Percentiles rank a stretch among this genome's conserved stretches.
phyloP scores from a whole-genome alignment of 2,329 filamentous ascomycete genomes.

The Cercospora zeae-maydis region DNA sequence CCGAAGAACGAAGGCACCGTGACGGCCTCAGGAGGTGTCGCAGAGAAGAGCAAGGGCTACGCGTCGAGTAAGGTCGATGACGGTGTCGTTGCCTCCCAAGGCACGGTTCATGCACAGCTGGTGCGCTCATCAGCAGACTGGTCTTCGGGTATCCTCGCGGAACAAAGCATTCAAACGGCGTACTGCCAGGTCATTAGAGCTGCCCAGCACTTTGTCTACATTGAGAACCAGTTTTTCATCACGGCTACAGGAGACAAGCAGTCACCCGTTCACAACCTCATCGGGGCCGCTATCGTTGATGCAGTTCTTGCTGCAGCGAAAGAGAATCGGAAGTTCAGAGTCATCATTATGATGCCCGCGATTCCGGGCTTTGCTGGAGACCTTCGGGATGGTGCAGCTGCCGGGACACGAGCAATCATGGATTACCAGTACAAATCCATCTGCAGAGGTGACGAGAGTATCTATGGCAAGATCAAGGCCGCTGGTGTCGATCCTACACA shows the following conservation, averaged over 20 bases:
- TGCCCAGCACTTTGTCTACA: constrained; percentile 90
- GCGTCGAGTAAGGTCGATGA: constrained; percentile 26
- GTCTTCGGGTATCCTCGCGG: constrained; percentile 83
- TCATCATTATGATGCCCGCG: constrained; percentile 86
- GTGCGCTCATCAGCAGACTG: constrained; percentile 90
- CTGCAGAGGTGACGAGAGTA: constrained; percentile 84
- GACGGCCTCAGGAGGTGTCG: constrained; percentile 34
- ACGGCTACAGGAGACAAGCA: constrained; percentile 78
- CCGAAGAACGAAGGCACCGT: constrained; percentile 33
- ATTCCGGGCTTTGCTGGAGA: constrained; percentile 95
- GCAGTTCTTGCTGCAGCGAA: constrained; percentile 77
- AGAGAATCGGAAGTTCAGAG: constrained; percentile 79
- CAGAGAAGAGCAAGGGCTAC: constrained; percentile 32
- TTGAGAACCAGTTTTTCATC: constrained; percentile 99
- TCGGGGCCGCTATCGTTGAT: constrained; percentile 86
- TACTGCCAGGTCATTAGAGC: constrained; percentile 81
- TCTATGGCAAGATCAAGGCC: constrained; percentile 71
- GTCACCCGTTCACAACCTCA: constrained; percentile 77
- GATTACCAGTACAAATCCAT: constrained; percentile 98
- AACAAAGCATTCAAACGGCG: constrained; percentile 83
- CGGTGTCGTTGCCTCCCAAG: constrained; percentile 47
- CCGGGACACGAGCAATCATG: constrained; percentile 91
- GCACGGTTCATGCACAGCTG: constrained; percentile 76
- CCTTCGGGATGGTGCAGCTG: constrained; percentile 74
- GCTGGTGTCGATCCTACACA: constrained; percentile 73